These are phyloP conservation scores for Tillandsia leiboldiana DNA, from an alignment of 176 grass and related monocot genomes.

Conservation along the genomic window DNA sequence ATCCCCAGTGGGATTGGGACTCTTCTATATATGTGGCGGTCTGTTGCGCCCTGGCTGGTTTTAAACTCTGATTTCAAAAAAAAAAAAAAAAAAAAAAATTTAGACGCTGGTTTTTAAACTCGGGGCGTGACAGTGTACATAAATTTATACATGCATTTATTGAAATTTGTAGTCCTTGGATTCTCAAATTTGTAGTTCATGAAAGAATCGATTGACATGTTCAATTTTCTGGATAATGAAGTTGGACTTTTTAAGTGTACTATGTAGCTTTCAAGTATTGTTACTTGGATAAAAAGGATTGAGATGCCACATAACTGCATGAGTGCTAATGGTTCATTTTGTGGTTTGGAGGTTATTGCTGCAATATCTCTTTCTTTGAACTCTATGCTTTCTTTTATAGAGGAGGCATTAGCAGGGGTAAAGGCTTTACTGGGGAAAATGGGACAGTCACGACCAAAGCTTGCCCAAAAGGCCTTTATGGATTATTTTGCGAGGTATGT, in stretches of 20 bases:
- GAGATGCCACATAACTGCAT: not conserved
- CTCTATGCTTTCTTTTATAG: conserved; percentile 26
- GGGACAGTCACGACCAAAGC: conserved; percentile 87
- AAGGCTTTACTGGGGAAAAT: conserved; percentile 75
- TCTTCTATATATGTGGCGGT: too few relatives aligned
- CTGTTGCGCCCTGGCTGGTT: too few relatives aligned
- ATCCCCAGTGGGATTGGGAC: too few relatives aligned
- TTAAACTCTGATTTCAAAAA: too few relatives aligned
- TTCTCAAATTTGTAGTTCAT: not conserved
- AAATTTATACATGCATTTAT: not conserved
- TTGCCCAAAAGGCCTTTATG: conserved; percentile 95
- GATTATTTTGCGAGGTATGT: too few relatives aligned
- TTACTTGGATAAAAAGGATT: not conserved
- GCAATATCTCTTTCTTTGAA: not conserved
- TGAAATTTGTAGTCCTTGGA: conserved; percentile 7
- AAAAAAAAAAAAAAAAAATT: too few relatives aligned
- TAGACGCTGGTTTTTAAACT: too few relatives aligned
- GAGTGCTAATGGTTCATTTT: not conserved
- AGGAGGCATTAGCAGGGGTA: conserved; percentile 61
- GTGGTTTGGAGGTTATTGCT: not conserved
- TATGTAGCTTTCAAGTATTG: not conserved
- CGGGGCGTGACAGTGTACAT: too few relatives aligned
- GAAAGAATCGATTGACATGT: not conserved
- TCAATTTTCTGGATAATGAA: not conserved
- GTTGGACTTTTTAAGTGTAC: not conserved